Conservation (phyloP, 2,329 filamentous ascomycete species). For the Pestalotiopsis sp. region DNA sequence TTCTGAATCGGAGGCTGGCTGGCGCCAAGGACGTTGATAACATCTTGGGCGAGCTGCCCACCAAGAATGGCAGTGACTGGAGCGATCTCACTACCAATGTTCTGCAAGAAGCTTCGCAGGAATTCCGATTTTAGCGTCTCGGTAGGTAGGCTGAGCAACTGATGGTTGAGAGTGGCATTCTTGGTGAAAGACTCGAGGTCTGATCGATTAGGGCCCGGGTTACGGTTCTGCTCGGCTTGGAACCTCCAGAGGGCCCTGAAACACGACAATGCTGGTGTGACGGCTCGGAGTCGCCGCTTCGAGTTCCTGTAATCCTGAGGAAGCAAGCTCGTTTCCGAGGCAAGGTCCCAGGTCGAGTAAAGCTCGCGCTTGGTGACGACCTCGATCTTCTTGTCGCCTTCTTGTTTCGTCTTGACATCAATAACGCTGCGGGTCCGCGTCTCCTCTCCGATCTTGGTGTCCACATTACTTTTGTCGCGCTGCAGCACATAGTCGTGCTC, state of each 20-base stretch:
- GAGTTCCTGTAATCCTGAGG: constrained; percentile 70
- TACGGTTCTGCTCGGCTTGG: constrained; percentile 58
- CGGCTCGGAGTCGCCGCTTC: constrained; percentile 69
- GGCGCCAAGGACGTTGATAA: constrained; percentile 92
- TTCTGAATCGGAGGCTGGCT: constrained; percentile 97
- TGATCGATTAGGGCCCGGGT: constrained; percentile 57
- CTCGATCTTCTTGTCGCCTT: constrained; percentile 74
- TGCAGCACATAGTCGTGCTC: constrained; percentile 89
- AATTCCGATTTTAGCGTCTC: constrained; percentile 72
- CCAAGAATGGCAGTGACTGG: constrained; percentile 89
- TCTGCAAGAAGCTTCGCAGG: constrained; percentile 83
- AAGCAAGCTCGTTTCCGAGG: constrained; percentile 75
- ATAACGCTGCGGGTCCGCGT: constrained; percentile 78
- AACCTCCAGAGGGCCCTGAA: constrained; percentile 92
- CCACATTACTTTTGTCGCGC: constrained; percentile 77
- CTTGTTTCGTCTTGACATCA: constrained; percentile 70
- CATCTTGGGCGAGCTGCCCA: constrained; percentile 89
- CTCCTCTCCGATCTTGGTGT: constrained; percentile 65
- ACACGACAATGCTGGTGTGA: constrained; percentile 85
- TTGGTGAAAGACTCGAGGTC: constrained; percentile 79
- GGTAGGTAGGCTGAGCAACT: constrained; percentile 69
- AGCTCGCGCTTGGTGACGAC: constrained; percentile 89
- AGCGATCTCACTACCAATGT: constrained; percentile 80
- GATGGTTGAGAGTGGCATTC: constrained; percentile 77
- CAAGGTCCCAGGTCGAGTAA: constrained; percentile 87